A percentile compares a stretch with the other conserved stretches of the same genome.
Conservation (phyloP, 176 grass and related monocot genomes). For the Guadua angustifolia region DNA sequence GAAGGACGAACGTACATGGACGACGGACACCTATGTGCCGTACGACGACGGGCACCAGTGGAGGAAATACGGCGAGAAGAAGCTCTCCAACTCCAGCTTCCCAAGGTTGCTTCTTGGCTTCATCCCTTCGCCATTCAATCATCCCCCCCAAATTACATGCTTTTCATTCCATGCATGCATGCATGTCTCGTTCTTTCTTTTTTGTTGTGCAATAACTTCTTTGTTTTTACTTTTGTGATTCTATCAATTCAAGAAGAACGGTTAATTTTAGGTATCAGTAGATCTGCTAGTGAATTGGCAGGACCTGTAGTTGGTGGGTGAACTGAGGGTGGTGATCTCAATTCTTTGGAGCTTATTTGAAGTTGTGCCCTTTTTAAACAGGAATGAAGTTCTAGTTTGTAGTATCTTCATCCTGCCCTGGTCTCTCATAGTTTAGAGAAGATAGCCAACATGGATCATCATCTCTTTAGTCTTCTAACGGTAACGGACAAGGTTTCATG, state of each 20-base stretch:
- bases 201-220: background rate
- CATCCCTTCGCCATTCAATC: background rate
- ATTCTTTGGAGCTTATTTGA: background rate
- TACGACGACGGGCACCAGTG: slow-evolving; percentile 82
- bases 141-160: background rate
- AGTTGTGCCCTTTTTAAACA: background rate
- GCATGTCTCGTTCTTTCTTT: background rate
- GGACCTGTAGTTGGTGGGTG: background rate
- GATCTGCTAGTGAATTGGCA: slow-evolving; percentile 20
- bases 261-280: slow-evolving; percentile 26
- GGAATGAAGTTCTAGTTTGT: too few relatives aligned
- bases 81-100: slow-evolving; percentile 66
- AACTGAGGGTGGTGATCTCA: slow-evolving; percentile 15
- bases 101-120: slow-evolving; percentile 54
- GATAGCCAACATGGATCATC: too few relatives aligned
- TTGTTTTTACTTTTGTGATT: background rate
- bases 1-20: slow-evolving; percentile 55
- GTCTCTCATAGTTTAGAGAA: too few relatives aligned
- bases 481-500: too few relatives aligned
- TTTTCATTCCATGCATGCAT: slow-evolving; percentile 3
- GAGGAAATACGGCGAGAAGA: slow-evolving; percentile 96
- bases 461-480: too few relatives aligned
- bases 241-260: slow-evolving; percentile 3
- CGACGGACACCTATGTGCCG: slow-evolving; percentile 57
- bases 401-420: too few relatives aligned